Evolutionary conservation across 306 rosid species (phyloP), one percentile per base, ranked within the genome.

Genomic region (Castanea sativa): DNA sequence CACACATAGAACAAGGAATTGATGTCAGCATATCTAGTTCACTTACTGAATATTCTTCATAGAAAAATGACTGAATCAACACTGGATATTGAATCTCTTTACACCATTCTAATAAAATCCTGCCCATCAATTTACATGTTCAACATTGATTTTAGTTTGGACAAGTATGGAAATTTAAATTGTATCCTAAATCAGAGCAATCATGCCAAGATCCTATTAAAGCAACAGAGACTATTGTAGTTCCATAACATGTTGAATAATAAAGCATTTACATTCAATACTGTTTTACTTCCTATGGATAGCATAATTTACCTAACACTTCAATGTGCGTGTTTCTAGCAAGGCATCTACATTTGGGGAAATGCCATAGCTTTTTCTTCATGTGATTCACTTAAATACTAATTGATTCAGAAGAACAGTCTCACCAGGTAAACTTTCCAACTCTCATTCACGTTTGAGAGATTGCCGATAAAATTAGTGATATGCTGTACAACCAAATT

Each of bases 41-140:
- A 59, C 11, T 12, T 49, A 13, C 65, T 2, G 59, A 55, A 1
- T 55, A 58, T 58, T 20, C 29, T 58, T 21, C 64, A 58, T 21
- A 20, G 64, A 55, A 55, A 55, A 15, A n/a, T 55, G 9, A 15
- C 59, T 55, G 23, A 55, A 16, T 55, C 6, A 55, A 55, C 21
- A 55, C 9, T 55, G 59, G 7, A 55, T 18, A 55, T 55, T 18
- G 21, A 19, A 55, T 16, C 20, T 16, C 71, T 30, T 32, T n/a
- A 32, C 16, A 65, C 71, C 60, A 55, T 76, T 52, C 16, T 55
- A 64, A 73, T 77, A 76, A 85, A 82, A 33, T 76, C 55, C 51
- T 73, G 57, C 78, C 69, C 76, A 72, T 82, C 29, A 76, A 55
- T 76, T 8, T 29, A 58, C 30, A 21, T 58, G 14, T 20, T 21